Percentiles rank a stretch among this genome's conserved stretches.
Evolutionary conservation across 2,329 filamentous ascomycete genomes (phyloP).

Genomic region (Ophiocordyceps sinensis): DNA sequence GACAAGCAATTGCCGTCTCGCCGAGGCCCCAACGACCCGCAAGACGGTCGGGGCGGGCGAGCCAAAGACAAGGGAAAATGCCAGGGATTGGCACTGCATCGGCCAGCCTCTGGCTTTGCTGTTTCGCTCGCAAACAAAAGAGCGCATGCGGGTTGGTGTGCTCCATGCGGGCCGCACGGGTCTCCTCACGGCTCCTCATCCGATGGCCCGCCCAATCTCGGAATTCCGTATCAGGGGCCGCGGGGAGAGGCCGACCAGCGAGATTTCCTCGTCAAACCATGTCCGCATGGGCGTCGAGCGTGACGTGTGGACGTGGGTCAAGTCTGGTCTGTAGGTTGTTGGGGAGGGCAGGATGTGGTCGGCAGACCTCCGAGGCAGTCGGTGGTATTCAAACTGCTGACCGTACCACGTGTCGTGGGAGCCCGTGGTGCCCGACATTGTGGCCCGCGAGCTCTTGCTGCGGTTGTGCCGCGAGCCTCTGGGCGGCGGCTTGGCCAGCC

Average conservation of each 20-base stretch:
- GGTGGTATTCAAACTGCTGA: constrained; percentile 16
- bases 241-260: constrained; percentile 31
- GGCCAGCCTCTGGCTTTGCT: too few species aligned
- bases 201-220: constrained; percentile 39
- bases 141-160: too few species aligned
- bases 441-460: constrained; percentile 32
- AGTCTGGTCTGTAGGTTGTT: not conserved
- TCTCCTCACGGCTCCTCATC: constrained; percentile 19
- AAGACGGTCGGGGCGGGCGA: not conserved
- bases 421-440: constrained; percentile 23
- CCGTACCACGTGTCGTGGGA: constrained; percentile 24
- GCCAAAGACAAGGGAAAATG: not conserved
- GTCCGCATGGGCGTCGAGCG: constrained; percentile 25
- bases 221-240: constrained; percentile 30
- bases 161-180: too few species aligned
- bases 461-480: constrained; percentile 20
- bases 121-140: too few species aligned
- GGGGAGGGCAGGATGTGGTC: constrained; percentile 10
- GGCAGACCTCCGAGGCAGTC: constrained; percentile 16
- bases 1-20: too few species aligned
- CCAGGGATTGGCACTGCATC: not conserved
- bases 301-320: not conserved
- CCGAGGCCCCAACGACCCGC: too few species aligned
- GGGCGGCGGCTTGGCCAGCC: constrained; percentile 35
- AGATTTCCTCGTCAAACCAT: constrained; percentile 31